Conservation (phyloP, 2,329 filamentous ascomycete species). For the Calonectria naviculata region DNA sequence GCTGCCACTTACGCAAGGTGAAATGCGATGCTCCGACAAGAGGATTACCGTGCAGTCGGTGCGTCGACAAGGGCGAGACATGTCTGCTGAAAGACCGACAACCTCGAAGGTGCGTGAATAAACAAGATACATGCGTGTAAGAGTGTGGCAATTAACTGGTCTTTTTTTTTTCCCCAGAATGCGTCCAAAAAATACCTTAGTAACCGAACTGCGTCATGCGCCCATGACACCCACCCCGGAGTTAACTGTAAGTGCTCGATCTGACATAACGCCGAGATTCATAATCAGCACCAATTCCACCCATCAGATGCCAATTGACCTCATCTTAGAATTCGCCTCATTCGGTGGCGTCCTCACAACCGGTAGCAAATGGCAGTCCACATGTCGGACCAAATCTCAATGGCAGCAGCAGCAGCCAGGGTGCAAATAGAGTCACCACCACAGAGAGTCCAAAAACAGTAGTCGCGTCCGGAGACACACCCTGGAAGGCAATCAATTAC, state of each 20-base stretch:
- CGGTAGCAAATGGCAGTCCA: not conserved
- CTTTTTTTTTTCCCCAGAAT: not conserved
- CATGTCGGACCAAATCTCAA: not conserved
- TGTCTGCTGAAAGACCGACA: constrained; percentile 8
- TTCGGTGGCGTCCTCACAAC: not conserved
- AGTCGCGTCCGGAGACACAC: not conserved
- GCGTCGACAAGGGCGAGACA: constrained; percentile 1
- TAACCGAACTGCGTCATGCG: not conserved
- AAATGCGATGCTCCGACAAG: constrained; percentile 9
- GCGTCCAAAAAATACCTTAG: not conserved
- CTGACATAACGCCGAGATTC: not conserved
- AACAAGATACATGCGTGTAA: not conserved
- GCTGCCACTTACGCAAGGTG: constrained; percentile 13
- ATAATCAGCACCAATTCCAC: not conserved
- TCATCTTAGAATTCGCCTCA: not conserved
- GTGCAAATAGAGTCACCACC: not conserved
- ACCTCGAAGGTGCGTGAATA: constrained; percentile 5
- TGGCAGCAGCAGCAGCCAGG: not conserved
- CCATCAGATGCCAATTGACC: not conserved
- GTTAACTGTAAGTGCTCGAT: not conserved
- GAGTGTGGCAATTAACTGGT: not conserved
- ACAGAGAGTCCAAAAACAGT: not conserved
- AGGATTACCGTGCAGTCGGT: constrained; percentile 11
- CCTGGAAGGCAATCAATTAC: constrained; percentile 8
- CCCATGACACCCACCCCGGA: not conserved